Evolutionary conservation across 1,284 basidiomycete genomes (phyloP).

Genomic region (Hortiboletus rubellus): DNA sequence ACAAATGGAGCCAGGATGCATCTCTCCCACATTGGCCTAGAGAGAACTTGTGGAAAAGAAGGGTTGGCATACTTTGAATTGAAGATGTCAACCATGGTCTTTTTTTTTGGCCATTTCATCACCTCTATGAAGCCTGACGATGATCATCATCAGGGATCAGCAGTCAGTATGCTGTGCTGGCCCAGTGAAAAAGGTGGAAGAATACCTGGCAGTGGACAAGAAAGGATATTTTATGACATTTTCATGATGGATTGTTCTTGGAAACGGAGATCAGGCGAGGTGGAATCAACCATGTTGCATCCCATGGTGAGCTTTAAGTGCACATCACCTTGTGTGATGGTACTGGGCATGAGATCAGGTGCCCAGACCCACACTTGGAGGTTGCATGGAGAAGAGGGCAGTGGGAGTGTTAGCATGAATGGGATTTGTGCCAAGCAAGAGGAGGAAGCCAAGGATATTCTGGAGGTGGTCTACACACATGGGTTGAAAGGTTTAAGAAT

Average conservation of each 20-base stretch:
- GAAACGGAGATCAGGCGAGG: slow-evolving; percentile 13
- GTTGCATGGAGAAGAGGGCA: background rate
- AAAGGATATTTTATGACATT: background rate
- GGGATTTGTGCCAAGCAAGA: too few species aligned
- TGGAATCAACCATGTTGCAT: background rate
- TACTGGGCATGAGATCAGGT: slow-evolving; percentile 12
- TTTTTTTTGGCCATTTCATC: background rate
- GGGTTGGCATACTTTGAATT: background rate
- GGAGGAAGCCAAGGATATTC: too few species aligned
- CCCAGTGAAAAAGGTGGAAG: background rate
- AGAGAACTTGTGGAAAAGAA: background rate
- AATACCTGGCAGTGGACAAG: background rate
- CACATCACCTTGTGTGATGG: slow-evolving; percentile 13
- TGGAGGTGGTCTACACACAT: too few species aligned
- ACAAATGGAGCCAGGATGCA: background rate
- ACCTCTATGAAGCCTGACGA: slow-evolving; percentile 1
- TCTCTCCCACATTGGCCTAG: background rate
- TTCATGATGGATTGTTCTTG: slow-evolving; percentile 16
- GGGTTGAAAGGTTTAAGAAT: too few species aligned
- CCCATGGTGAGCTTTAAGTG: slow-evolving; percentile 3
- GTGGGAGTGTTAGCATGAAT: too few species aligned
- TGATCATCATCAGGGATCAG: background rate
- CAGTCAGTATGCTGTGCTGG: background rate
- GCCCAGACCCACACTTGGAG: slow-evolving; percentile 16
- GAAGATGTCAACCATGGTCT: background rate